Evolutionary conservation across 2,329 filamentous ascomycete species (phyloP).

Genomic region (Arachnopeziza araneosa): DNA sequence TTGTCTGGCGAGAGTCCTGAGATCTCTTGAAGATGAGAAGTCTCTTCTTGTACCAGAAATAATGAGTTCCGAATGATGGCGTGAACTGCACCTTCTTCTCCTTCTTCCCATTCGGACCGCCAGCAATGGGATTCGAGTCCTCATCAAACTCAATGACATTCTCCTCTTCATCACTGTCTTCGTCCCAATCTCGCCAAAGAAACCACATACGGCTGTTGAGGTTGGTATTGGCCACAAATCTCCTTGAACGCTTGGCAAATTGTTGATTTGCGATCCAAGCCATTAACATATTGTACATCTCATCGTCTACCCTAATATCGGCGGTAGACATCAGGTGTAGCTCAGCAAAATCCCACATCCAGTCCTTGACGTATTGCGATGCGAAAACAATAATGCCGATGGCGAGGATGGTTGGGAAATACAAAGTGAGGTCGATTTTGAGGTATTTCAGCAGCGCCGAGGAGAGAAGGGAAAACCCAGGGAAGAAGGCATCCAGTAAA

Average conservation of each 20-base stretch:
- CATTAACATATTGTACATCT: constrained; percentile 69
- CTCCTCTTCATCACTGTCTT: constrained; percentile 42
- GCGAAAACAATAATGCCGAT: constrained; percentile 43
- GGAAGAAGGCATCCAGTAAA: constrained; percentile 56
- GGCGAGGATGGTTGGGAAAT: constrained; percentile 52
- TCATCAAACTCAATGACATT: constrained; percentile 21
- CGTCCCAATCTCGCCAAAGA: constrained; percentile 38
- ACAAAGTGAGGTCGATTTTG: constrained; percentile 56
- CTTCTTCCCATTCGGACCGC: constrained; percentile 28
- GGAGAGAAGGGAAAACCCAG: constrained; percentile 56
- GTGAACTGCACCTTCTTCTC: constrained; percentile 49
- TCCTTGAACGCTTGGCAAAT: constrained; percentile 53
- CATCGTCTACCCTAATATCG: constrained; percentile 62
- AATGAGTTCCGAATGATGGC: constrained; percentile 60
- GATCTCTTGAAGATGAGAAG: constrained; percentile 53
- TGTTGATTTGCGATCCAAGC: constrained; percentile 59
- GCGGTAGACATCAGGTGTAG: constrained; percentile 59
- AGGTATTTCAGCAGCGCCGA: constrained; percentile 49
- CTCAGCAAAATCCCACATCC: constrained; percentile 43
- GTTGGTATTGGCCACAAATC: constrained; percentile 61
- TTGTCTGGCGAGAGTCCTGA: constrained; percentile 40
- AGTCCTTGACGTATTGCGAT: constrained; percentile 47
- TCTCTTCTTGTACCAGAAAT: constrained; percentile 60
- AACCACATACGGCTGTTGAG: constrained; percentile 48
- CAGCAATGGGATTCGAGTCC: constrained; percentile 20